Base-by-base conservation (phyloP, 345 rosid species). In the Theobroma cacao region DNA sequence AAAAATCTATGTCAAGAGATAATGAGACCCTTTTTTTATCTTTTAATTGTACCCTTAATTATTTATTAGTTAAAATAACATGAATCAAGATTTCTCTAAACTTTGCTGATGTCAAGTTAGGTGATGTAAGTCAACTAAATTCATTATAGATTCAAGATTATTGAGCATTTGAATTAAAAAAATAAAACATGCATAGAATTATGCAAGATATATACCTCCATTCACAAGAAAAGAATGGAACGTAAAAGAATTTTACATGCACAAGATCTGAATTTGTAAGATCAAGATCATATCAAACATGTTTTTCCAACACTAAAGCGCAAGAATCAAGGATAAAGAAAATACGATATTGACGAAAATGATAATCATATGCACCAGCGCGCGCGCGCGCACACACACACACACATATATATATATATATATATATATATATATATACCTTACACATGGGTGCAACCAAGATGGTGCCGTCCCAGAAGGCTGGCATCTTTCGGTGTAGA, bases 361-460 rank as follows among this genome's bases (percentile, higher is more conserved):
- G n/a, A n/a, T n/a, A n/a, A n/a, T n/a, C n/a, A n/a, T n/a, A n/a
- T n/a, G n/a, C n/a, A n/a, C n/a, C n/a, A n/a, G n/a, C n/a, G n/a
- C n/a, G n/a, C n/a, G n/a, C n/a, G n/a, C n/a, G n/a, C n/a, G n/a
- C n/a, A n/a, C n/a, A n/a, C n/a, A n/a, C n/a, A n/a, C n/a, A n/a
- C n/a, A n/a, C n/a, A n/a, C n/a, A n/a, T n/a, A n/a, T n/a, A n/a
- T n/a, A n/a, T n/a, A n/a, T n/a, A n/a, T n/a, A n/a, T n/a, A n/a
- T n/a, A n/a, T n/a, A n/a, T n/a, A n/a, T n/a, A n/a, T n/a, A n/a
- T n/a, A n/a, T n/a, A n/a, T n/a, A 43, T 74, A 88, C 95, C 92
- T 87, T 88, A 82, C 92, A 90, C 93, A 91, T 91, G 22, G 95
- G 95, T 0, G 93, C 93, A 68, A 79, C 88, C 82, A 90, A 47